phyloP scores from a whole-genome alignment of 306 rosid species.

The Lithocarpus polystachyus region DNA sequence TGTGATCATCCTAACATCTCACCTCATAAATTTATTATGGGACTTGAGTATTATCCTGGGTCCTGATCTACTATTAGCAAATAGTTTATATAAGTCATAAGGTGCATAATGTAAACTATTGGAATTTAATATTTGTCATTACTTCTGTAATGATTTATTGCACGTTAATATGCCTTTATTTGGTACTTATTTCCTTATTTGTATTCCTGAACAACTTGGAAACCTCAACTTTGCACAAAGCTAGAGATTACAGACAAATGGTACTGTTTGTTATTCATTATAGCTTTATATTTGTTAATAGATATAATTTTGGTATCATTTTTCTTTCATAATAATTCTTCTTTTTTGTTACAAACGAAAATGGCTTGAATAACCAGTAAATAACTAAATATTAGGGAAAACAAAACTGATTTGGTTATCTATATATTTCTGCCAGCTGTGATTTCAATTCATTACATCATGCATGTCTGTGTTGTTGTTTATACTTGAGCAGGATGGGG shows the following conservation, averaged over 20 bases:
- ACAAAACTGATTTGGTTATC: background rate
- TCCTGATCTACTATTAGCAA: background rate
- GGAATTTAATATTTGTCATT: background rate
- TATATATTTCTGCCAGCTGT: background rate
- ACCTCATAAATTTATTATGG: background rate
- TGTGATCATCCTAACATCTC: background rate
- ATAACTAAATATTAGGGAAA: background rate
- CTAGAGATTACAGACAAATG: slow-evolving; percentile 19
- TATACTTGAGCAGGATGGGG: slow-evolving; percentile 52
- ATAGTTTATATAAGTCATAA: background rate
- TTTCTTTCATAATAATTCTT: slow-evolving; percentile 17
- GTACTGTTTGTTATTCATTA: slow-evolving; percentile 15
- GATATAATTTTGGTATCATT: background rate
- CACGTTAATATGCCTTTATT: background rate
- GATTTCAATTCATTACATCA: slow-evolving; percentile 2
- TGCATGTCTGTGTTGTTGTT: slow-evolving; percentile 6
- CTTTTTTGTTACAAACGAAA: slow-evolving; percentile 9
- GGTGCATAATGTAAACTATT: background rate
- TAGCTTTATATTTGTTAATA: background rate
- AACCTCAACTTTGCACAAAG: slow-evolving; percentile 2
- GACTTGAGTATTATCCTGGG: background rate
- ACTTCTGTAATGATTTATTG: background rate
- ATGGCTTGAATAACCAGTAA: background rate
- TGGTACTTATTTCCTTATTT: background rate
- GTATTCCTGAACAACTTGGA: slow-evolving; percentile 23